Conservation (phyloP, 176 grass and related monocot species). For the Bolboschoenus planiculmis region DNA sequence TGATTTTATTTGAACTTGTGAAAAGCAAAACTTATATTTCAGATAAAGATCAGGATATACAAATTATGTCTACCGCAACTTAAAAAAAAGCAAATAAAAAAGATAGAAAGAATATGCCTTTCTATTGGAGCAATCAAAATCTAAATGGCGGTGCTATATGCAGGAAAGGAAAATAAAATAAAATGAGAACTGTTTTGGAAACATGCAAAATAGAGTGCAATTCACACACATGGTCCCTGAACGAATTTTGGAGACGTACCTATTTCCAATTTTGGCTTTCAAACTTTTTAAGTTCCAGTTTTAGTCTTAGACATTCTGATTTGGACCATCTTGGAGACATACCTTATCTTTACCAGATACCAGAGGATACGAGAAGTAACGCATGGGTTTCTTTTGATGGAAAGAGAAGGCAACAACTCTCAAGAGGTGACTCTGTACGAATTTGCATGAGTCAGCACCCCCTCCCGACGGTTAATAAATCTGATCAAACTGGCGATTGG, state of each 20-base stretch:
- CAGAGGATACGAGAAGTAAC: slow-evolving; percentile 78
- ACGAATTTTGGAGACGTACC: neutral
- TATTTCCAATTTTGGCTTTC: neutral
- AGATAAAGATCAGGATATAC: neutral
- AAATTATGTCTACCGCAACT: neutral
- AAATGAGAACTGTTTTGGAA: neutral
- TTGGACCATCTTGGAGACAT: neutral
- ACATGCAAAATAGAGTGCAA: neutral
- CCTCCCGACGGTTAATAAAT: slow-evolving; percentile 96
- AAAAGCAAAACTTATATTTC: neutral
- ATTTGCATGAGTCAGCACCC: slow-evolving; percentile 92
- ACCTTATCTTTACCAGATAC: slow-evolving; percentile 43
- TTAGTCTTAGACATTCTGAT: neutral
- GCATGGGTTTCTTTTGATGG: slow-evolving; percentile 93
- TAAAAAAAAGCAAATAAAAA: neutral
- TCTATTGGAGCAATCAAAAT: neutral
- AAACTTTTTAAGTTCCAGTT: neutral
- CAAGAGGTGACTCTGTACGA: slow-evolving; percentile 74
- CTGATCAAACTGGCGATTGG: slow-evolving; percentile 89
- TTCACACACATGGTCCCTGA: neutral
- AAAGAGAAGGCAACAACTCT: slow-evolving; percentile 84
- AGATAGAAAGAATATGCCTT: neutral
- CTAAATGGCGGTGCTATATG: neutral
- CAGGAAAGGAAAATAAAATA: neutral
- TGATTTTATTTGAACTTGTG: neutral